Evolutionary conservation across 2,329 filamentous ascomycete genomes (phyloP).

Genomic region (Sarocladium oryzae): DNA sequence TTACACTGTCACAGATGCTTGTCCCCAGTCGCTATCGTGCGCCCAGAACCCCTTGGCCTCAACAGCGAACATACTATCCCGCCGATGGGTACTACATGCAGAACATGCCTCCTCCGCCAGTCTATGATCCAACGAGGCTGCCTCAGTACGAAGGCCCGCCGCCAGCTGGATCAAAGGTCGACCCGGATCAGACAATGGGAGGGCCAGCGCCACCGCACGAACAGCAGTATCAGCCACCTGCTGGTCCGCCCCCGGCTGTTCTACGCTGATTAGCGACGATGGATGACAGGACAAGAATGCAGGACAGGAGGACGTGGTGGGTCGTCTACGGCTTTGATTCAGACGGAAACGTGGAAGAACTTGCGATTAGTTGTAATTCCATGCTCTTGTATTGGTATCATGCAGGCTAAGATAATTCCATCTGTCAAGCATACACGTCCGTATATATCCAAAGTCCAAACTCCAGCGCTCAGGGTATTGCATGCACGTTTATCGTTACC

Average conservation of each 20-base stretch:
- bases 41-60: constrained; percentile 6
- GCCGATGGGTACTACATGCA: constrained; percentile 40
- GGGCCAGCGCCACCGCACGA: constrained; percentile 16
- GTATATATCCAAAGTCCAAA: constrained; percentile 16
- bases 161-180: constrained; percentile 44
- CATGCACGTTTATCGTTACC: background rate
- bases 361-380: background rate
- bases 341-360: background rate
- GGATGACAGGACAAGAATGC: too few species aligned
- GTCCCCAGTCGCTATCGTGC: constrained; percentile 35
- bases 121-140: constrained; percentile 53
- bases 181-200: constrained; percentile 38
- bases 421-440: background rate
- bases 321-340: too few species aligned
- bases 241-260: constrained; percentile 39
- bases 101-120: constrained; percentile 46
- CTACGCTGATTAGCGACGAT: background rate
- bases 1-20: constrained; percentile 38
- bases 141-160: constrained; percentile 47
- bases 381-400: background rate
- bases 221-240: constrained; percentile 31
- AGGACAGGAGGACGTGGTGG: background rate
- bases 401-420: background rate
- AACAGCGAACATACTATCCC: constrained; percentile 21
- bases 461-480: constrained; percentile 9